phyloP scores from a whole-genome alignment of 2,329 filamentous ascomycete genomes.

The Botrytis aclada region DNA sequence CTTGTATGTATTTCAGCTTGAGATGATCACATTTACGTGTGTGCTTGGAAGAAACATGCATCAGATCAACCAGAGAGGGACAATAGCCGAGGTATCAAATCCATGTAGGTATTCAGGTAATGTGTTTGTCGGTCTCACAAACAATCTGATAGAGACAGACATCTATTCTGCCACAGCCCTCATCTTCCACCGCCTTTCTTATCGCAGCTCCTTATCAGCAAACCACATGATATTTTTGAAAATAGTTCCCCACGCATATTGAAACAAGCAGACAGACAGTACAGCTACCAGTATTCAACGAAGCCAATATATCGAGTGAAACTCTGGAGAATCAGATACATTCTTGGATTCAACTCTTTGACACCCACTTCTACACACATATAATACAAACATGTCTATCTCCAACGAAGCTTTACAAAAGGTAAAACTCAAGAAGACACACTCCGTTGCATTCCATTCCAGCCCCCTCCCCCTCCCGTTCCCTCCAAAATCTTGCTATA shows the following conservation, averaged over 20 bases:
- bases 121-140: too few relatives aligned
- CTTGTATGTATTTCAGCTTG: not conserved
- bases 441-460: not conserved
- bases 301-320: not conserved
- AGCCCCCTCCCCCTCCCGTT: not conserved
- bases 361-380: not conserved
- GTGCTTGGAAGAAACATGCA: too few relatives aligned
- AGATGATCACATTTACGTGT: not conserved
- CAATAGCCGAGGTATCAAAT: not conserved
- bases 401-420: conserved; percentile 92
- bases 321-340: not conserved
- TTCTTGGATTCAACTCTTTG: not conserved
- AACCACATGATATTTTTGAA: conserved; percentile 15
- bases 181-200: not conserved
- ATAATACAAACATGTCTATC: conserved; percentile 69
- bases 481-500: not conserved
- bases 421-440: conserved; percentile 47
- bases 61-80: not conserved
- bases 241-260: conserved; percentile 1
- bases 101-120: not conserved
- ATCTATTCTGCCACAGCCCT: not conserved
- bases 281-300: not conserved
- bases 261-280: conserved; percentile 3
- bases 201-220: not conserved
- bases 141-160: not conserved